Conservation (phyloP, 1,284 basidiomycete species). For the Ceratobasidium sp. region DNA sequence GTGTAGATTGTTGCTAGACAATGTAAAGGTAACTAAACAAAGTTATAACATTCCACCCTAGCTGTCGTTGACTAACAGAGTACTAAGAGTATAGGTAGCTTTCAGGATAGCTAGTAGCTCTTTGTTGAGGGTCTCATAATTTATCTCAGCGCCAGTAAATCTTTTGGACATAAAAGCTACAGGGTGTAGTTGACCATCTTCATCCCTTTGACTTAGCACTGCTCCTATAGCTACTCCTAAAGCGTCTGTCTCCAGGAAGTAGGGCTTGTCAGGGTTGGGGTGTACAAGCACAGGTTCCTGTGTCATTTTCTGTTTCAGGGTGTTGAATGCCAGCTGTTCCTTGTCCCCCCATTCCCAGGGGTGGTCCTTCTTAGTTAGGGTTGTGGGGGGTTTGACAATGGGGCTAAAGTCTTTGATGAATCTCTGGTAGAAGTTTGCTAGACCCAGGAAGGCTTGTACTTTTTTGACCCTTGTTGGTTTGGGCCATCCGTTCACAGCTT, state of each 20-base stretch:
- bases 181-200: slow-evolving; percentile 19
- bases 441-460: slow-evolving; percentile 57
- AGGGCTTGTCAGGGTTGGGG: slow-evolving; percentile 28
- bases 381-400: slow-evolving; percentile 52
- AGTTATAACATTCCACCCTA: too few relatives aligned
- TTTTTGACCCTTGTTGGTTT: slow-evolving; percentile 54
- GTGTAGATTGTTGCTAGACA: too few relatives aligned
- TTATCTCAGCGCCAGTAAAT: slow-evolving; percentile 53
- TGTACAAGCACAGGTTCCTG: slow-evolving; percentile 22
- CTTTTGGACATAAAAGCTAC: slow-evolving; percentile 42
- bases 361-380: slow-evolving; percentile 50
- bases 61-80: too few relatives aligned
- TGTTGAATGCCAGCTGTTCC: slow-evolving; percentile 52
- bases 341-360: slow-evolving; percentile 47
- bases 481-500: slow-evolving; percentile 59
- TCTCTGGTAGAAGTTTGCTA: slow-evolving; percentile 48
- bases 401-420: slow-evolving; percentile 52
- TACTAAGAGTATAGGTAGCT: too few relatives aligned
- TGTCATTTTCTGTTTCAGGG: slow-evolving; percentile 49
- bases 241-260: slow-evolving; percentile 33
- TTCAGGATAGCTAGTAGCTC: slow-evolving; percentile 53
- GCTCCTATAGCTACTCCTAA: slow-evolving; percentile 1
- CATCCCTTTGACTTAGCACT: slow-evolving; percentile 41
- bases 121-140: slow-evolving; percentile 58
- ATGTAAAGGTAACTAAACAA: too few relatives aligned